These are phyloP conservation scores for Fusarium sp. DNA, from an alignment of 2,329 filamentous ascomycete species.

Conservation along the genomic window DNA sequence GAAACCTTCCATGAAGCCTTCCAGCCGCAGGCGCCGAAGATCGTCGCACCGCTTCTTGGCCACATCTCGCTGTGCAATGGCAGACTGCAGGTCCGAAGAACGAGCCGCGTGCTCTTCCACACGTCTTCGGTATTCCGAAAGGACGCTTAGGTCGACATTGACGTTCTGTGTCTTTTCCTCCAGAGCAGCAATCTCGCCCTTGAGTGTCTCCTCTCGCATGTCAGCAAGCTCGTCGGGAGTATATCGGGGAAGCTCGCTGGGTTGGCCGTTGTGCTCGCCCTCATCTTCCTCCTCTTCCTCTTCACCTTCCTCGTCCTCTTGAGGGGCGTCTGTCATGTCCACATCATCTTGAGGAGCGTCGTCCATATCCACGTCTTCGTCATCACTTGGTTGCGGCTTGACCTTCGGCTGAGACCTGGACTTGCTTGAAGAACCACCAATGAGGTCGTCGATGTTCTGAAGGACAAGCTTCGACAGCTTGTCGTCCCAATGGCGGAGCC, in stretches of 20 bases:
- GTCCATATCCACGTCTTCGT: conserved; percentile 51
- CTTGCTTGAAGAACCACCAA: conserved; percentile 51
- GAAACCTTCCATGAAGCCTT: conserved; percentile 99
- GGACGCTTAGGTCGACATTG: conserved; percentile 88
- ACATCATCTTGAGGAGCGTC: conserved; percentile 46
- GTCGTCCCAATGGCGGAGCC: conserved; percentile 86
- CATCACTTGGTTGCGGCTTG: conserved; percentile 40
- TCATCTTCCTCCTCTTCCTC: conserved; percentile 42
- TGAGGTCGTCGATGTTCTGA: conserved; percentile 82
- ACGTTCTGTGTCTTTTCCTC: conserved; percentile 83
- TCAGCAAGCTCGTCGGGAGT: conserved; percentile 77
- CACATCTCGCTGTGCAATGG: conserved; percentile 81
- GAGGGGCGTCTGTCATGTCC: conserved; percentile 47
- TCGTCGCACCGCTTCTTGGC: conserved; percentile 95
- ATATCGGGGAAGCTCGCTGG: conserved; percentile 79
- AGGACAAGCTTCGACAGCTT: conserved; percentile 87
- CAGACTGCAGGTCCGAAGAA: conserved; percentile 84
- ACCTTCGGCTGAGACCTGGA: conserved; percentile 43
- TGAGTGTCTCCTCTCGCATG: conserved; percentile 72
- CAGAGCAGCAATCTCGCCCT: conserved; percentile 71
- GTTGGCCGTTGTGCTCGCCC: conserved; percentile 48
- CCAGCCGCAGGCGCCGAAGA: conserved; percentile 86
- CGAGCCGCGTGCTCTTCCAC: conserved; percentile 85
- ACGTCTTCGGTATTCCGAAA: conserved; percentile 87
- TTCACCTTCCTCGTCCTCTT: conserved; percentile 47